These are phyloP conservation scores for Cyphellophora attinorum DNA, from an alignment of 2,329 filamentous ascomycete species.

Conservation along the genomic window DNA sequence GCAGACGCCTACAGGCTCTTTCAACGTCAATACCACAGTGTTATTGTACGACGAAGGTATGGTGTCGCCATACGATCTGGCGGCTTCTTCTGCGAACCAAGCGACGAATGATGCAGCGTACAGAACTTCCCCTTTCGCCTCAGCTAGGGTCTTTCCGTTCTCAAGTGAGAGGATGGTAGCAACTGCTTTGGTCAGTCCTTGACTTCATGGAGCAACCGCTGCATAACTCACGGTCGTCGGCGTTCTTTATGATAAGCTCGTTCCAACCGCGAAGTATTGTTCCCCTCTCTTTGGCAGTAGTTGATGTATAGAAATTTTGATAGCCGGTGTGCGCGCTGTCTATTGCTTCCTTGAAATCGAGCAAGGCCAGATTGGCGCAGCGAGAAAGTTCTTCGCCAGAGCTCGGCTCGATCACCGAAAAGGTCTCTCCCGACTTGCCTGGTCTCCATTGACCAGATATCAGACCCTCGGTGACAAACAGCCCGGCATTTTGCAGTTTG, in stretches of 20 bases:
- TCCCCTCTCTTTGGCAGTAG: no score
- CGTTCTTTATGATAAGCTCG: background rate
- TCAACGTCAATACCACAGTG: slow-evolving; percentile 58
- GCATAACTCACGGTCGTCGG: background rate
- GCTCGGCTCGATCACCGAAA: no score
- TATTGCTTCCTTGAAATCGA: no score
- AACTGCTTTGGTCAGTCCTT: slow-evolving; percentile 50
- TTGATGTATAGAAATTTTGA: no score
- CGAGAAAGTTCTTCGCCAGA: no score
- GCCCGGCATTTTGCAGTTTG: no score
- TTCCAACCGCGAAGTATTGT: background rate
- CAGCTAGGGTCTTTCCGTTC: slow-evolving; percentile 49
- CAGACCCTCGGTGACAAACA: no score
- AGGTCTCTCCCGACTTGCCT: no score
- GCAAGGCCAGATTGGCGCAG: no score
- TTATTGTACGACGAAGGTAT: slow-evolving; percentile 50
- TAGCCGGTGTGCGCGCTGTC: no score
- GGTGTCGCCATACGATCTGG: slow-evolving; percentile 51
- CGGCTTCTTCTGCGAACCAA: slow-evolving; percentile 53
- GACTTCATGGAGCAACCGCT: background rate
- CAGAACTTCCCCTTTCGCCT: slow-evolving; percentile 47
- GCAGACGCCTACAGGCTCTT: slow-evolving; percentile 61
- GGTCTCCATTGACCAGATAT: no score
- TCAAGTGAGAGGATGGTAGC: slow-evolving; percentile 54
- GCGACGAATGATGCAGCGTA: slow-evolving; percentile 45